Evolutionary conservation across 2,329 filamentous ascomycete genomes (phyloP), one percentile per base, ranked within the genome.

Genomic region (Verticillium zaregamsianum): DNA sequence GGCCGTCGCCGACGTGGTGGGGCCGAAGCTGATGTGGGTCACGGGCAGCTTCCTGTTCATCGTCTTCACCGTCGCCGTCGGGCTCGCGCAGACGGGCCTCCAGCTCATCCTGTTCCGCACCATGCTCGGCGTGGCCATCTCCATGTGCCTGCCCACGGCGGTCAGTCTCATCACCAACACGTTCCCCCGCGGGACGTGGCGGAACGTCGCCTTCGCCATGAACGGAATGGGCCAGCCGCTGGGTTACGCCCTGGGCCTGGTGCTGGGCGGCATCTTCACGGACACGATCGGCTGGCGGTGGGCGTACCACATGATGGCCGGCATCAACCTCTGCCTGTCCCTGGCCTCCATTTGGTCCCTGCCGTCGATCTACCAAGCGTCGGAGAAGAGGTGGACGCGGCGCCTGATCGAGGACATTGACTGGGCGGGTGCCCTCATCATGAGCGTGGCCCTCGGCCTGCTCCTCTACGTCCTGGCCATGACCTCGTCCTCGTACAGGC

Each of bases 381-480:
- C 70, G 0, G 68, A 70, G 3, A 68, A 70, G 52, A 63, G 59
- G 15, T 73, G 67, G 73, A 71, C 62, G 11, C 59, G 64, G 5
- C 67, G 69, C 1, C 61, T 72, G 9, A 68, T 71, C 62, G 49
- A 70, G 73, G 67, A 85, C 2, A 81, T 86, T 54, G 83, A 86
- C 65, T 86, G 82, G 83, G 62, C 82, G 23, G 83, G 83, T 0
- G 79, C 79, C 1, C 25, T 73, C 1, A 76, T 83, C 1, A 74
- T 80, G 37, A 79, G 77, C 60, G 69, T 72, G 0, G 78, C 76
- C 3, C 68, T 85, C 5, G 82, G 77, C 0, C 71, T 85, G 64
- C 68, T 86, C 1, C 79, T 80, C 0, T 86, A 85, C 64, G 77
- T 82, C 3, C 75, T 85, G 39, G 80, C 80, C 5, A 75, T 72